phyloP scores from a whole-genome alignment of 768 basidiomycete genomes.

The Vishniacozyma victoriae region DNA sequence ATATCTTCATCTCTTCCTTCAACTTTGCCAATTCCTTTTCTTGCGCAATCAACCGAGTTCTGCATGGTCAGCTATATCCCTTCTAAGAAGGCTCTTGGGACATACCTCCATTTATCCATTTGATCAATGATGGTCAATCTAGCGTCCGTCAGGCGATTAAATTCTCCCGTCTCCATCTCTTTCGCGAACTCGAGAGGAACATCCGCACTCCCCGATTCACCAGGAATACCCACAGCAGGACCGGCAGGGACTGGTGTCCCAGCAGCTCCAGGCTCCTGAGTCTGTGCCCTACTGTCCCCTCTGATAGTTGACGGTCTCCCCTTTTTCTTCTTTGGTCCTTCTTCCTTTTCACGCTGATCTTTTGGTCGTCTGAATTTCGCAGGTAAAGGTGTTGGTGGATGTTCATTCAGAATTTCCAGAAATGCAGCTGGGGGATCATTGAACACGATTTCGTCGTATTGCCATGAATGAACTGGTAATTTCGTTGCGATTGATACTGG shows the following conservation, averaged over 20 bases:
- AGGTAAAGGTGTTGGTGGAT: slow-evolving; percentile 77
- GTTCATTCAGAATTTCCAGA: slow-evolving; percentile 68
- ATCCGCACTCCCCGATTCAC: slow-evolving; percentile 51
- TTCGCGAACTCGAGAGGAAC: slow-evolving; percentile 73
- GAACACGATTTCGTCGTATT: slow-evolving; percentile 97
- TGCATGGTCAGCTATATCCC: slow-evolving; percentile 9
- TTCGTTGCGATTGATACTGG: slow-evolving; percentile 19
- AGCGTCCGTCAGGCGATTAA: slow-evolving; percentile 70
- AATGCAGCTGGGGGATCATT: slow-evolving; percentile 85
- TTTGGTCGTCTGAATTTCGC: slow-evolving; percentile 25
- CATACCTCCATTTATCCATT: slow-evolving; percentile 63
- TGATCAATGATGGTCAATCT: slow-evolving; percentile 64
- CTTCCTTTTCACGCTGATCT: slow-evolving; percentile 32
- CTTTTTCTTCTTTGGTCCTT: slow-evolving; percentile 9
- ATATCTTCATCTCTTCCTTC: slow-evolving; percentile 52
- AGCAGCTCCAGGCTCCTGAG: slow-evolving; percentile 24
- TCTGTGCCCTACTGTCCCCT: slow-evolving; percentile 57
- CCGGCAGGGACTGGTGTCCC: neutral
- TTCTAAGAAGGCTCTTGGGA: neutral
- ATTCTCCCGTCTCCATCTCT: slow-evolving; percentile 82
- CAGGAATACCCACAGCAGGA: slow-evolving; percentile 9
- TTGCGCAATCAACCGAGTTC: slow-evolving; percentile 60
- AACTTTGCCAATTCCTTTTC: slow-evolving; percentile 74
- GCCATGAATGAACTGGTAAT: slow-evolving; percentile 79
- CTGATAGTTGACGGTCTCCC: neutral